Percentiles rank a stretch among this genome's conserved stretches.
Evolutionary conservation across 768 basidiomycete species (phyloP).

Genomic region (Dioszegia crocea): DNA sequence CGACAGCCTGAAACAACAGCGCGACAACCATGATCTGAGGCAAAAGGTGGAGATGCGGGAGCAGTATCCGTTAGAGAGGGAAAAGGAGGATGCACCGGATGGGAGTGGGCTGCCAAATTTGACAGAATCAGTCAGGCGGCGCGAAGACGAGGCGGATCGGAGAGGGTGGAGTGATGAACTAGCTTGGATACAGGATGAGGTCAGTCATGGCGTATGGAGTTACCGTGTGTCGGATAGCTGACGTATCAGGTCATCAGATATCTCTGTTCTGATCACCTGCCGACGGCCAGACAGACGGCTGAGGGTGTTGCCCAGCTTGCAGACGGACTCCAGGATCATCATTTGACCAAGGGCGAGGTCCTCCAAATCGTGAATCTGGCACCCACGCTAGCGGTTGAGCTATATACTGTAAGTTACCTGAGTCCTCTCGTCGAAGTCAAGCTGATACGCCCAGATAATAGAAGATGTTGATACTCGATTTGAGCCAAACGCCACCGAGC

Average conservation of each 20-base stretch:
- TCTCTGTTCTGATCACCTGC: conserved; percentile 70
- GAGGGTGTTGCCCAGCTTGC: conserved; percentile 65
- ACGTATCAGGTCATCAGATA: conserved; percentile 73
- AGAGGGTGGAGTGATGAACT: conserved; percentile 73
- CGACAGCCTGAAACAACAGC: conserved; percentile 48
- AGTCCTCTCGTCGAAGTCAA: neutral
- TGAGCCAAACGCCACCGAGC: conserved; percentile 61
- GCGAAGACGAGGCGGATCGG: conserved; percentile 58
- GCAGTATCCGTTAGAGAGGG: conserved; percentile 6
- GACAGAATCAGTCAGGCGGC: conserved; percentile 57
- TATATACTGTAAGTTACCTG: conserved; percentile 69
- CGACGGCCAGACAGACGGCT: conserved; percentile 63
- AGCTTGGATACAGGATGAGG: conserved; percentile 80
- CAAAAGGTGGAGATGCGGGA: conserved; percentile 1
- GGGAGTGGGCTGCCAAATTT: conserved; percentile 17
- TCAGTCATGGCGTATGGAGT: conserved; percentile 50
- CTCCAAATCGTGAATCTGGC: conserved; percentile 86
- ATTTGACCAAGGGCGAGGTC: conserved; percentile 85
- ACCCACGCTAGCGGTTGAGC: conserved; percentile 73
- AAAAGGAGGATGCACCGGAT: conserved; percentile 17
- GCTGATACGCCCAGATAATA: conserved; percentile 61
- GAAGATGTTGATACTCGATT: conserved; percentile 86
- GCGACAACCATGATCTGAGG: conserved; percentile 51
- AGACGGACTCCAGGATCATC: conserved; percentile 62
- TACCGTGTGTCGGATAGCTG: too few relatives aligned